phyloP scores from a whole-genome alignment of 2,329 filamentous ascomycete species.

The Calycina herbarum region DNA sequence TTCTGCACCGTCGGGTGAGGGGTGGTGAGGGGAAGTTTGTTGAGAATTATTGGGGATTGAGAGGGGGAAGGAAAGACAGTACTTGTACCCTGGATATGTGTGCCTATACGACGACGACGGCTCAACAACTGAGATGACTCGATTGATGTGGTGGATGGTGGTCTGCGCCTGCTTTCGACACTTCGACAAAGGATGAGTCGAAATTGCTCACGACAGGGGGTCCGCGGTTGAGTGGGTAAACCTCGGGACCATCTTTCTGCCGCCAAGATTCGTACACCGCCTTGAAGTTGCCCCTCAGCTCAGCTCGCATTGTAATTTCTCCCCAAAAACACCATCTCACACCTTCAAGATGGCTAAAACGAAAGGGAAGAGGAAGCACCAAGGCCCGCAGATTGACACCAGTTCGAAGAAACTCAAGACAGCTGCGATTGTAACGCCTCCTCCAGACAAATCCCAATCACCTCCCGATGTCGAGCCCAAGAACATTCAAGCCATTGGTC shows the following conservation, averaged over 20 bases:
- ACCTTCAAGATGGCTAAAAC: constrained; percentile 43
- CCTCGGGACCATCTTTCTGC: not conserved
- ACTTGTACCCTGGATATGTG: constrained; percentile 1
- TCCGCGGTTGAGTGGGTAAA: not conserved
- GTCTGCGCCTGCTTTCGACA: not conserved
- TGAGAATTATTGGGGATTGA: not conserved
- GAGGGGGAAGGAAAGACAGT: not conserved
- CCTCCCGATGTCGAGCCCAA: constrained; percentile 44
- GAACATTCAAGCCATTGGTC: constrained; percentile 54
- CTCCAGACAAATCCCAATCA: constrained; percentile 35
- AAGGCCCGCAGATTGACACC: constrained; percentile 39
- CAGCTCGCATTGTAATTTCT: not conserved
- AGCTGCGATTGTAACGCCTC: constrained; percentile 37
- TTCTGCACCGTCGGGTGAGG: not conserved
- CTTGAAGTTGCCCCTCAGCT: not conserved
- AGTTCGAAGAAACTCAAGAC: constrained; percentile 44
- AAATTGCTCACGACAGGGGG: not conserved
- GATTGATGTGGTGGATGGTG: not conserved
- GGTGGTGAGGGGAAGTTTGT: not conserved
- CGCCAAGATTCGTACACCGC: not conserved
- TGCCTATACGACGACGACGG: not conserved
- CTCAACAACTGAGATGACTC: not conserved
- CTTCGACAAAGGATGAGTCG: constrained; percentile 3
- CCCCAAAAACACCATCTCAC: not conserved
- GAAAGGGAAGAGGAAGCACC: constrained; percentile 50